phyloP scores from a whole-genome alignment of 1,139 yeast species.

The Taphrina betulina region DNA sequence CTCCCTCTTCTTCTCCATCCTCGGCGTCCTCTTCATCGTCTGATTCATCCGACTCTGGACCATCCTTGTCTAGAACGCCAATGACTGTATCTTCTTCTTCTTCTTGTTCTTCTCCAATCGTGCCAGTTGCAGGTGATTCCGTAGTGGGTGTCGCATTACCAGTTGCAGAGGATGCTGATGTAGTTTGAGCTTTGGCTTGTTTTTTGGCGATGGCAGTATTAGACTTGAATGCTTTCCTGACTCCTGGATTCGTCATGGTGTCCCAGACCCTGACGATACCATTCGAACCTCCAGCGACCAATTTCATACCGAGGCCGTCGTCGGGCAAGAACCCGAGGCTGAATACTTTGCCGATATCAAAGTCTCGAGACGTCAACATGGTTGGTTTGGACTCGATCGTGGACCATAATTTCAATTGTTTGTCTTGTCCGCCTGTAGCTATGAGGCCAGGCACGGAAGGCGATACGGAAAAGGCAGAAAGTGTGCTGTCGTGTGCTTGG shows the following conservation, averaged over 20 bases:
- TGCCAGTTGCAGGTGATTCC: background rate
- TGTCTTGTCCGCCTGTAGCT: slow-evolving; percentile 76
- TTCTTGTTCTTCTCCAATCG: background rate
- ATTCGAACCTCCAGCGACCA: slow-evolving; percentile 83
- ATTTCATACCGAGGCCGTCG: slow-evolving; percentile 76
- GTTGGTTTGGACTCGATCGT: slow-evolving; percentile 62
- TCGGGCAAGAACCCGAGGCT: slow-evolving; percentile 83
- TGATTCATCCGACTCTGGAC: slow-evolving; percentile 18
- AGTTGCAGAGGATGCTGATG: no score
- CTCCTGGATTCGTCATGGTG: slow-evolving; percentile 74
- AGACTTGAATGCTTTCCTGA: slow-evolving; percentile 53
- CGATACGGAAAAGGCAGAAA: slow-evolving; percentile 76
- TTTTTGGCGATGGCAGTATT: background rate
- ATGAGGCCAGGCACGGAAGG: slow-evolving; percentile 67
- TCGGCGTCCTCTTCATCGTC: slow-evolving; percentile 5
- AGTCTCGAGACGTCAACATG: slow-evolving; percentile 86
- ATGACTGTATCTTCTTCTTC: slow-evolving; percentile 7
- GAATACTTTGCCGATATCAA: slow-evolving; percentile 92
- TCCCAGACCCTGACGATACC: slow-evolving; percentile 92
- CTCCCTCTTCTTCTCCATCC: slow-evolving; percentile 7
- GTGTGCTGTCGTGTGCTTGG: slow-evolving; percentile 95
- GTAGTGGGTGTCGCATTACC: no score
- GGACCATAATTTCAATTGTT: slow-evolving; percentile 78
- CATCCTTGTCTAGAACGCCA: slow-evolving; percentile 17
- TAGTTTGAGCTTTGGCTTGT: background rate